Evolutionary conservation across 805 yeast species (phyloP), one percentile per base, ranked within the genome.

Genomic region (Cyberlindnera petersonii): DNA sequence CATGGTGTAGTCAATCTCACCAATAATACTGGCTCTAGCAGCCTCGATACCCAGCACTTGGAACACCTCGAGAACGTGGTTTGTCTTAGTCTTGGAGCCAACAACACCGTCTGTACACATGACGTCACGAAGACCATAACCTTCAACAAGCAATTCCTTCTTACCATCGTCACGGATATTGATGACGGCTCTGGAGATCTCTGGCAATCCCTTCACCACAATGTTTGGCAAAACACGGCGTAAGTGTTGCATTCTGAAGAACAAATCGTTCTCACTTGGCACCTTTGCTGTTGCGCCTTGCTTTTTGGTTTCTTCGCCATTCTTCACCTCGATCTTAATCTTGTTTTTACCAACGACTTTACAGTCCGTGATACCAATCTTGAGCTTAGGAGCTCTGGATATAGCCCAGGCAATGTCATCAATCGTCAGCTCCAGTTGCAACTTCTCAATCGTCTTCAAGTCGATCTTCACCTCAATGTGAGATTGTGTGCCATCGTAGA

Each of bases 71-170:
- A 93, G 67, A 24, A 93, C 80, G 65, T 93, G 99, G 61, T 93
- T 93, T 10, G 98, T 91, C 43, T 71, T 71, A 0, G 98, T 91
- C 60, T 79, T 80, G 18, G 82, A 69, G 6, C 98, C 96, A 29
- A 91, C 69, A 35, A 93, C 87, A 67, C 99, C 99, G 59, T 93
- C 98, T 2, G 98, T 91, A 44, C 87, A 79, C 98, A 93, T 93
- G 37, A 93, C 99, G 35, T 86, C 87, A 55, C 88, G 85, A 49
- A 93, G 68, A 24, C 99, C 99, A 58, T 93, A 93, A 26, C 99
- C 99, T 73, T 93, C 99, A 33, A 93, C 98, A 53, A 93, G 73
- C 48, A 93, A 69, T 65, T 93, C 98, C 60, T 87, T 86, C 60
- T 79, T 84, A 51, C 83, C 81, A 59, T 84, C 85, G 58, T 86